A percentile compares a stretch with the other conserved stretches of the same genome.
These are phyloP conservation scores for Fomitopsis pulvina DNA, from an alignment of 768 basidiomycete species.

Conservation along the genomic window DNA sequence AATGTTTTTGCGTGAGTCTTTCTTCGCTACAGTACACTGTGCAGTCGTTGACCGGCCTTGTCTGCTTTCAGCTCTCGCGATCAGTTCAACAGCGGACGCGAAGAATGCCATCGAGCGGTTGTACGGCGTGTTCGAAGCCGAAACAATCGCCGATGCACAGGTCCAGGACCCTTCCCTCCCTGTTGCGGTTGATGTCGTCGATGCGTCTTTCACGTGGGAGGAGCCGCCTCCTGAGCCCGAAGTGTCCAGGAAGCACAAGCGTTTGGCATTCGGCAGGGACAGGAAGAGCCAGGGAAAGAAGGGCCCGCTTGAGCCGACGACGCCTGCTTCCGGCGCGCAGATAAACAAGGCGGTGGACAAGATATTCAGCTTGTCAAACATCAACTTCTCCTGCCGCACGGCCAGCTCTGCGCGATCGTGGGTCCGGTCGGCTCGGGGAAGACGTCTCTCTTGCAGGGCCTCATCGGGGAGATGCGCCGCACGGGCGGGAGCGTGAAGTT, in stretches of 20 bases:
- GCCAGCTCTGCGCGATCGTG: slow-evolving; percentile 79
- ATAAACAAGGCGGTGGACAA: slow-evolving; percentile 32
- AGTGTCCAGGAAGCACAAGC: slow-evolving; percentile 25
- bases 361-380: slow-evolving; percentile 58
- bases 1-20: slow-evolving; percentile 54
- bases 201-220: slow-evolving; percentile 80
- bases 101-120: slow-evolving; percentile 74
- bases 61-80: slow-evolving; percentile 44
- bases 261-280: background rate
- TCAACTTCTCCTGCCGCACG: slow-evolving; percentile 66
- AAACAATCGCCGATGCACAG: slow-evolving; percentile 56
- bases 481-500: slow-evolving; percentile 61
- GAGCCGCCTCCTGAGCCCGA: slow-evolving; percentile 50
- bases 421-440: slow-evolving; percentile 70
- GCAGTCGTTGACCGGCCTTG: slow-evolving; percentile 3
- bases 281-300: slow-evolving; percentile 26
- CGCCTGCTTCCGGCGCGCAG: slow-evolving; percentile 26
- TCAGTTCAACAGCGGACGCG: slow-evolving; percentile 82
- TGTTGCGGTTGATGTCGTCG: slow-evolving; percentile 59
- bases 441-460: slow-evolving; percentile 62
- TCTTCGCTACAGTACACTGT: background rate
- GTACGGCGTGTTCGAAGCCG: slow-evolving; percentile 77
- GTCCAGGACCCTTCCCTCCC: slow-evolving; percentile 46
- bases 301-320: slow-evolving; percentile 10
- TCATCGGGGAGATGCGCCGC: slow-evolving; percentile 80